Percentiles rank a stretch among this genome's conserved stretches.
Conservation (phyloP, 768 basidiomycete genomes). For the Sistotremastrum suecicum region DNA sequence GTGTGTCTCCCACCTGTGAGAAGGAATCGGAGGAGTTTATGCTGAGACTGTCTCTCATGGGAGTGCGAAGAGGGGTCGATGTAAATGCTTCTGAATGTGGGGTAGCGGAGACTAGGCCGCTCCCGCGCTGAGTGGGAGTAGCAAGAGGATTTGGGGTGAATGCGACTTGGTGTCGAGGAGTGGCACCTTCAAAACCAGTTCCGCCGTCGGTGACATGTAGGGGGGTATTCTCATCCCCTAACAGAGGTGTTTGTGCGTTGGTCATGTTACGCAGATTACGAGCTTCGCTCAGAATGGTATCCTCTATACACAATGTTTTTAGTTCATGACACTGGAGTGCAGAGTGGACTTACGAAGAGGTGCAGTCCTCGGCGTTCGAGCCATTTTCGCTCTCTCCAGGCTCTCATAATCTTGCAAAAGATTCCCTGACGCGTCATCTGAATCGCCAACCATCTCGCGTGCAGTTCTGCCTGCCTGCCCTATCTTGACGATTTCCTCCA, state of each 20-base stretch:
- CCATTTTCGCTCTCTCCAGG: constrained; percentile 77
- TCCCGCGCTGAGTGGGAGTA: constrained; percentile 52
- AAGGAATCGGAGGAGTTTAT: constrained; percentile 67
- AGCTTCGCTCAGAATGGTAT: constrained; percentile 89
- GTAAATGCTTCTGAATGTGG: constrained; percentile 33
- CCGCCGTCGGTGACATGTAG: constrained; percentile 62
- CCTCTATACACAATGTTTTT: constrained; percentile 40
- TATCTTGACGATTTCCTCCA: constrained; percentile 98
- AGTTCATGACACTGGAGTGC: constrained; percentile 1
- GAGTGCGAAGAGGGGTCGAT: constrained; percentile 85
- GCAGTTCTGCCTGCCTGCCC: constrained; percentile 86
- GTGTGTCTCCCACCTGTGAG: constrained; percentile 47
- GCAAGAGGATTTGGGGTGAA: constrained; percentile 96
- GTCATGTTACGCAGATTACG: constrained; percentile 92
- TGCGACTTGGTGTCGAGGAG: constrained; percentile 78
- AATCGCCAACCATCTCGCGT: constrained; percentile 68
- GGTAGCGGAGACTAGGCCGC: constrained; percentile 30
- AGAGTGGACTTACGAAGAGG: constrained; percentile 61
- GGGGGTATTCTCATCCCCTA: constrained; percentile 97
- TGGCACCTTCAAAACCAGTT: constrained; percentile 90
- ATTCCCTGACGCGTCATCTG: constrained; percentile 72
- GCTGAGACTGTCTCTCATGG: constrained; percentile 78
- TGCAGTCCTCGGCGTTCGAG: constrained; percentile 87
- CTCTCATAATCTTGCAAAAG: constrained; percentile 89
- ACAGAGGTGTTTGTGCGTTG: constrained; percentile 79